These are phyloP conservation scores for Tylopilus sp. DNA, from an alignment of 768 basidiomycete species.

Conservation along the genomic window DNA sequence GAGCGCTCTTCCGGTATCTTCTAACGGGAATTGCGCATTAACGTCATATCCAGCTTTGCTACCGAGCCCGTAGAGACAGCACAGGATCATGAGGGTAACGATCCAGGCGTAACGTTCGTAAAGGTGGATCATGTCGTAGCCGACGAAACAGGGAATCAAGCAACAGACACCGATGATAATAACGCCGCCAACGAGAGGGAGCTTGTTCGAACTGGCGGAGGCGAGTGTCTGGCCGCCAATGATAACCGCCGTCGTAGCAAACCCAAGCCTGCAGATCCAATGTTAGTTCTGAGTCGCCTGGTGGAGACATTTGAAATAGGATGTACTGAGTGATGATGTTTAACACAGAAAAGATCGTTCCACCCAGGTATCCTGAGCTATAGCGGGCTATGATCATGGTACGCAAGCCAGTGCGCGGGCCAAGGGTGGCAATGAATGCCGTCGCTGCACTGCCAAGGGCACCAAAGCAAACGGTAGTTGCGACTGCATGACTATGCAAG, in stretches of 20 bases:
- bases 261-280: constrained; percentile 38
- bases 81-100: constrained; percentile 42
- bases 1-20: constrained; percentile 43
- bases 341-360: constrained; percentile 46
- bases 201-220: constrained; percentile 40
- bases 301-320: not conserved
- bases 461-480: constrained; percentile 44
- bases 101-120: constrained; percentile 60
- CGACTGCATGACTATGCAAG: constrained; percentile 38
- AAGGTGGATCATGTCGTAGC: constrained; percentile 43
- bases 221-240: constrained; percentile 51
- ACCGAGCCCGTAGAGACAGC: constrained; percentile 50
- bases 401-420: constrained; percentile 49
- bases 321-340: constrained; percentile 52
- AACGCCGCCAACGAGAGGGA: constrained; percentile 47
- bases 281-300: not conserved
- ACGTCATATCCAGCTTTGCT: constrained; percentile 44
- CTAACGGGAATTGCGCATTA: constrained; percentile 37
- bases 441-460: constrained; percentile 41
- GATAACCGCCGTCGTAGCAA: constrained; percentile 45
- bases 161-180: constrained; percentile 42
- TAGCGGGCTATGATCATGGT: constrained; percentile 53
- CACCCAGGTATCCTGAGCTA: constrained; percentile 47
- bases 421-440: constrained; percentile 54
- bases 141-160: constrained; percentile 45